A percentile compares a stretch with the other conserved stretches of the same genome.
Conservation (phyloP, 2,329 filamentous ascomycete species). For the Fusarium compactum region DNA sequence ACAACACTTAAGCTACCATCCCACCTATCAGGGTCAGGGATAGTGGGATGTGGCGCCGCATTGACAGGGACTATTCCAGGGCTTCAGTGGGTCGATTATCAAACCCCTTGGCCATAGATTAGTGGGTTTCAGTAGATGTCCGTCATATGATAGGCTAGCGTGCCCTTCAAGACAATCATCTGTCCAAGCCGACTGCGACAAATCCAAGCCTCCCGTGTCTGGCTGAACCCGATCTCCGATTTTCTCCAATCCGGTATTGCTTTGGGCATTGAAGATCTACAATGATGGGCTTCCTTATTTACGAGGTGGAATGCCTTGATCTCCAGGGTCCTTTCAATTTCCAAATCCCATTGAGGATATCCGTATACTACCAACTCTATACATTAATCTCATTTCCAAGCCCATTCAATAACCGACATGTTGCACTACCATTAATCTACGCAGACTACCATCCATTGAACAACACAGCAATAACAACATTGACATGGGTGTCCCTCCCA, state of each 20-base stretch:
- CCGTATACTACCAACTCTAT: not conserved
- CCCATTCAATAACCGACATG: not conserved
- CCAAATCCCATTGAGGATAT: not conserved
- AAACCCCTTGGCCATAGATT: constrained; percentile 18
- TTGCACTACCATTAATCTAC: constrained; percentile 8
- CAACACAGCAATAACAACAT: constrained; percentile 30
- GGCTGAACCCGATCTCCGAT: constrained; percentile 36
- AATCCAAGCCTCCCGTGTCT: constrained; percentile 32
- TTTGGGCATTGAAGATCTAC: constrained; percentile 22
- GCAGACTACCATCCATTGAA: constrained; percentile 6
- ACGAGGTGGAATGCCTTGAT: not conserved
- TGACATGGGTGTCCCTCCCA: constrained; percentile 39
- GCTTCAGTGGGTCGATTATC: constrained; percentile 21
- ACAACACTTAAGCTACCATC: constrained; percentile 37
- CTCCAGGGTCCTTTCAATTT: not conserved
- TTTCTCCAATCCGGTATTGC: constrained; percentile 28
- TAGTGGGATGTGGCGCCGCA: constrained; percentile 30
- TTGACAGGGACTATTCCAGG: constrained; percentile 30
- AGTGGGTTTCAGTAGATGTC: constrained; percentile 19
- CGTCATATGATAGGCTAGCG: constrained; percentile 19
- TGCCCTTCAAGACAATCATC: constrained; percentile 9
- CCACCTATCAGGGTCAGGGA: constrained; percentile 40
- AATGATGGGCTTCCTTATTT: constrained; percentile 14
- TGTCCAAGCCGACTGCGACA: constrained; percentile 18
- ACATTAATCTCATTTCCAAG: not conserved